phyloP scores from a whole-genome alignment of 306 rosid genomes.

The Acacia melanoxylon region DNA sequence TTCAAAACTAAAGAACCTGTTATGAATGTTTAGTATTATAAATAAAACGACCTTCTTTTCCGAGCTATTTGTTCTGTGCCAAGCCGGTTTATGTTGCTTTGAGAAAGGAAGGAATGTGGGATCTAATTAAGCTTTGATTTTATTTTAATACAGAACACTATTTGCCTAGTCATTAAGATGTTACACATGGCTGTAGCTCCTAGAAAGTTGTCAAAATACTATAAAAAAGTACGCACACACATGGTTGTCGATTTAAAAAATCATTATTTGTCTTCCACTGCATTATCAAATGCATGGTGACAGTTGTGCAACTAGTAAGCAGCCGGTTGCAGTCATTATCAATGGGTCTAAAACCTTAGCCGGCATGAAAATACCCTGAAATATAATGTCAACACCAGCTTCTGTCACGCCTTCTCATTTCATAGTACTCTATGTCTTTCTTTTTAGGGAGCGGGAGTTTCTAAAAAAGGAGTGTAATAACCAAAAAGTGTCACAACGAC shows the following conservation, averaged over 20 bases:
- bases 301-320: background rate
- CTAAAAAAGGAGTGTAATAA: too few relatives aligned
- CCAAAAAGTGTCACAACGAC: too few relatives aligned
- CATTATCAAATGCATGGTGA: background rate
- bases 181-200: background rate
- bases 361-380: background rate
- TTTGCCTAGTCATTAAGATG: background rate
- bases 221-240: background rate
- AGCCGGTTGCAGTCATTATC: conserved; percentile 6
- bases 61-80: background rate
- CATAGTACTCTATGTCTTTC: background rate
- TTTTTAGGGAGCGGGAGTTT: background rate
- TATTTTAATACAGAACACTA: background rate
- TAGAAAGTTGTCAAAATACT: background rate
- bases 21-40: background rate
- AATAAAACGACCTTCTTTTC: conserved; percentile 1
- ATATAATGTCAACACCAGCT: background rate
- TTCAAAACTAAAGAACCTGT: background rate
- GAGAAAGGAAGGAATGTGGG: background rate
- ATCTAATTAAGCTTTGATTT: background rate
- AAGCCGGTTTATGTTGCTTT: background rate
- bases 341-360: background rate
- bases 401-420: background rate
- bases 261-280: background rate
- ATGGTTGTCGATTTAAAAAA: background rate